These are phyloP conservation scores for Xylaria polymorpha DNA, from an alignment of 2,329 filamentous ascomycete species.

Conservation along the genomic window DNA sequence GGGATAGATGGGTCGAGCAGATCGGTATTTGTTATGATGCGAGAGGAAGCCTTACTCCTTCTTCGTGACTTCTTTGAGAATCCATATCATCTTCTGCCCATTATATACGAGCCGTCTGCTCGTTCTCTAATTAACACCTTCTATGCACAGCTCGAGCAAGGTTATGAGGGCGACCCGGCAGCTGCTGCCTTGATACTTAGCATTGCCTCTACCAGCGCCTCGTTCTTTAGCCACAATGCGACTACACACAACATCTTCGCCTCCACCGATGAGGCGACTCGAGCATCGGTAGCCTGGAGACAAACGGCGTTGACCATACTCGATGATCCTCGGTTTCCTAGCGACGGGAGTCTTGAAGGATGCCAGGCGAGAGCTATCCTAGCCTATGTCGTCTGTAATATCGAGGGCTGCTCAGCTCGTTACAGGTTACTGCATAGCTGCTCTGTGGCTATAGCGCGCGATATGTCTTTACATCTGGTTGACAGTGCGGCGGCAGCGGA, in stretches of 20 bases:
- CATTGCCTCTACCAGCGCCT: slow-evolving; percentile 48
- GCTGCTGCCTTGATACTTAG: slow-evolving; percentile 45
- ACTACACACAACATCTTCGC: slow-evolving; percentile 30
- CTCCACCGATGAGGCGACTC: slow-evolving; percentile 38
- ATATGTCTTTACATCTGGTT: slow-evolving; percentile 54
- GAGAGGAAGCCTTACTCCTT: slow-evolving; percentile 45
- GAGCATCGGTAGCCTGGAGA: slow-evolving; percentile 36
- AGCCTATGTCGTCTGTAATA: slow-evolving; percentile 54
- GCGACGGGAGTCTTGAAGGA: slow-evolving; percentile 50
- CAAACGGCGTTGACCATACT: slow-evolving; percentile 53
- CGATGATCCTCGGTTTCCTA: slow-evolving; percentile 49
- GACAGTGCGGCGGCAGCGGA: slow-evolving; percentile 50
- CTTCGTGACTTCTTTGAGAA: slow-evolving; percentile 47
- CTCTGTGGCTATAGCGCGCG: slow-evolving; percentile 49
- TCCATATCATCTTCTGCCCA: slow-evolving; percentile 44
- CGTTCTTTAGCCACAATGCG: slow-evolving; percentile 42
- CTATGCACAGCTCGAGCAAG: slow-evolving; percentile 38
- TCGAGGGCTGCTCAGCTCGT: slow-evolving; percentile 52
- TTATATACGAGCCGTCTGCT: slow-evolving; percentile 45
- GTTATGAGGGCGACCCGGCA: slow-evolving; percentile 35
- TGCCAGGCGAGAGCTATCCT: slow-evolving; percentile 55
- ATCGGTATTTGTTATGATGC: slow-evolving; percentile 39
- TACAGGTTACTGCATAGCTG: slow-evolving; percentile 49
- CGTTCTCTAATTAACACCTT: slow-evolving; percentile 38
- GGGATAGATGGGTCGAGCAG: background rate